Conservation (phyloP, 2,329 filamentous ascomycete species). For the Chrysosporium keratinophilum region DNA sequence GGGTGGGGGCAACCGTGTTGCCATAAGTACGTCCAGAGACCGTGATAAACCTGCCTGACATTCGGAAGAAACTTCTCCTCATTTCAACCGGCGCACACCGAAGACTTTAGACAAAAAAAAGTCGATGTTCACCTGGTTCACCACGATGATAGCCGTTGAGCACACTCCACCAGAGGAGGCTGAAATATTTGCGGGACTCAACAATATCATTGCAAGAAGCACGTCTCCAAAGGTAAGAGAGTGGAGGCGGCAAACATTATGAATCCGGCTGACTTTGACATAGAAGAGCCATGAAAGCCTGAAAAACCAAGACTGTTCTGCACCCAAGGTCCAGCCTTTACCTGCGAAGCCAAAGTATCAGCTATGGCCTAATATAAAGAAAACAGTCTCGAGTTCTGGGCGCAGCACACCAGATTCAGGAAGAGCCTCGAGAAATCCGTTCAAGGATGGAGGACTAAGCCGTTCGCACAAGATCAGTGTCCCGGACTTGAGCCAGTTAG, state of each 20-base stretch:
- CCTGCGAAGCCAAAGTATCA: conserved; percentile 19
- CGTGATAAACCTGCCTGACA: not conserved
- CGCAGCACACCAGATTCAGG: conserved; percentile 15
- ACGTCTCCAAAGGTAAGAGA: conserved; percentile 19
- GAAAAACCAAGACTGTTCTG: conserved; percentile 5
- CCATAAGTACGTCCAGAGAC: conserved; percentile 10
- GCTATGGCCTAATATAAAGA: conserved; percentile 20
- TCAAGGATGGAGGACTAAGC: conserved; percentile 13
- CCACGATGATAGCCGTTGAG: conserved; percentile 9
- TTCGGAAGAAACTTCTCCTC: conserved; percentile 5
- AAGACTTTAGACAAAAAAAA: not conserved
- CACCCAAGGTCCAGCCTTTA: conserved; percentile 10
- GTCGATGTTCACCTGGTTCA: not conserved
- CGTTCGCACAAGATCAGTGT: conserved; percentile 19
- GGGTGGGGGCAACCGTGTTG: conserved; percentile 4
- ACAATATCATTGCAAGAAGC: conserved; percentile 21
- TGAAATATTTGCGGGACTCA: conserved; percentile 19
- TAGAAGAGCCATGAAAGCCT: conserved; percentile 9
- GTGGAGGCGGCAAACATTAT: not conserved
- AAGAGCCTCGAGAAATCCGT: conserved; percentile 13
- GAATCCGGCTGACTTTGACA: not conserved
- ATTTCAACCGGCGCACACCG: not conserved
- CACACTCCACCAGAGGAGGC: conserved; percentile 10
- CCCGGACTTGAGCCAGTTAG: conserved; percentile 18
- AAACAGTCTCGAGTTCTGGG: conserved; percentile 11